A percentile compares a stretch with the other conserved stretches of the same genome.
Conservation (phyloP, 2,329 filamentous ascomycete species). For the Fusarium stilboides region DNA sequence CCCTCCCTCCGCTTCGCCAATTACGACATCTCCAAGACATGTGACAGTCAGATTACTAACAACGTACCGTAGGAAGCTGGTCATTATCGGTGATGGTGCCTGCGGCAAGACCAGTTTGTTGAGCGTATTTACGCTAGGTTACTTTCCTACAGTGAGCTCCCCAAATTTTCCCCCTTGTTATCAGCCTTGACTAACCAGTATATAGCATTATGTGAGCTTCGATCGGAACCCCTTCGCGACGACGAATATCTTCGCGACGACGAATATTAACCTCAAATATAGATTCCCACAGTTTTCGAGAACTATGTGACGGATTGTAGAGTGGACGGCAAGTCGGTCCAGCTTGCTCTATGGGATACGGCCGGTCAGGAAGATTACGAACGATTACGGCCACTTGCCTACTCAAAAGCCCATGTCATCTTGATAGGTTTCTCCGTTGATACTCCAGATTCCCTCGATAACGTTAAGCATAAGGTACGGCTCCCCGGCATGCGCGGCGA, state of each 20-base stretch:
- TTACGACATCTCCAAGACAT: neutral
- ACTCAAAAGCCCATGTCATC: constrained; percentile 97
- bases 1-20: constrained; percentile 4
- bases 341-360: constrained; percentile 99
- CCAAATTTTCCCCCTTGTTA: constrained; percentile 12
- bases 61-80: constrained; percentile 79
- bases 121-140: constrained; percentile 97
- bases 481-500: constrained; percentile 7
- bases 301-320: constrained; percentile 99
- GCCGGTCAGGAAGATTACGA: constrained; percentile 99
- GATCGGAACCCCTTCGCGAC: constrained; percentile 14
- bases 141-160: constrained; percentile 91
- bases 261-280: constrained; percentile 43
- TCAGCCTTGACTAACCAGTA: constrained; percentile 50
- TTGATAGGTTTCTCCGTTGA: constrained; percentile 96
- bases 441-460: constrained; percentile 95
- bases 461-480: constrained; percentile 94
- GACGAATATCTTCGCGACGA: constrained; percentile 30
- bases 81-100: constrained; percentile 97
- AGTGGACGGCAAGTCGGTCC: constrained; percentile 98
- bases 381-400: constrained; percentile 91
- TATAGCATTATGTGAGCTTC: constrained; percentile 71
- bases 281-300: constrained; percentile 97
- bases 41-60: constrained; percentile 29
- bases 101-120: constrained; percentile 98